phyloP scores from a whole-genome alignment of 192 early-diverging fungal species.

The Linnemannia hyalina region DNA sequence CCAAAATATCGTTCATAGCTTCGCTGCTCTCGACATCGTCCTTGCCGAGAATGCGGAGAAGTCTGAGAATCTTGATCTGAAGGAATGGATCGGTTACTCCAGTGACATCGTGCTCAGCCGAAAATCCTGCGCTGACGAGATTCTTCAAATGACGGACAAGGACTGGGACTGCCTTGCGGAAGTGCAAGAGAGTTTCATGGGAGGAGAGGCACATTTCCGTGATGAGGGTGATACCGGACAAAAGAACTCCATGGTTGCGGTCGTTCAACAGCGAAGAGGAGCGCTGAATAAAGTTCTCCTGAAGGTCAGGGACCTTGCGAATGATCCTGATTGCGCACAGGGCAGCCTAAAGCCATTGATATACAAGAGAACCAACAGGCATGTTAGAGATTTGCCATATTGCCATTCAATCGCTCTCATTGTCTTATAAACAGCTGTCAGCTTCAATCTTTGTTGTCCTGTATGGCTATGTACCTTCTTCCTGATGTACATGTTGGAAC shows the following conservation, averaged over 20 bases:
- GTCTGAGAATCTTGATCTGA: conserved; percentile 92
- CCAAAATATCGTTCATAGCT: conserved; percentile 96
- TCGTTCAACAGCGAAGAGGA: conserved; percentile 86
- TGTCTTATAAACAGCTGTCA: not conserved
- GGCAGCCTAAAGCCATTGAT: conserved; percentile 77
- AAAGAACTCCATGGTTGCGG: conserved; percentile 95
- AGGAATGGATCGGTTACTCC: conserved; percentile 98
- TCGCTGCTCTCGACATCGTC: conserved; percentile 87
- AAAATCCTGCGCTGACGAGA: conserved; percentile 87
- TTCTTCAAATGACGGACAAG: conserved; percentile 91
- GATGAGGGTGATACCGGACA: conserved; percentile 91
- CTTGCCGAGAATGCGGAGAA: conserved; percentile 90
- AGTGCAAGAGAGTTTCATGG: conserved; percentile 74
- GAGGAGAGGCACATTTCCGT: conserved; percentile 89
- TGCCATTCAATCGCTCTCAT: not conserved
- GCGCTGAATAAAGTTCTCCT: conserved; percentile 84
- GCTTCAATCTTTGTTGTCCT: not conserved
- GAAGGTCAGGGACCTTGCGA: conserved; percentile 92
- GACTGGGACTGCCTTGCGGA: conserved; percentile 84
- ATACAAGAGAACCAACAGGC: not conserved
- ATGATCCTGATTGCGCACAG: conserved; percentile 93
- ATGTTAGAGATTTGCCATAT: not conserved
- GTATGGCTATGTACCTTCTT: conserved; percentile 83
- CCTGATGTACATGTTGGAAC: conserved; percentile 92
- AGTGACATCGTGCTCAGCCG: conserved; percentile 95